Percentiles rank a stretch among this genome's conserved stretches.
Conservation (phyloP, 306 rosid species). For the Medicago arabica region DNA sequence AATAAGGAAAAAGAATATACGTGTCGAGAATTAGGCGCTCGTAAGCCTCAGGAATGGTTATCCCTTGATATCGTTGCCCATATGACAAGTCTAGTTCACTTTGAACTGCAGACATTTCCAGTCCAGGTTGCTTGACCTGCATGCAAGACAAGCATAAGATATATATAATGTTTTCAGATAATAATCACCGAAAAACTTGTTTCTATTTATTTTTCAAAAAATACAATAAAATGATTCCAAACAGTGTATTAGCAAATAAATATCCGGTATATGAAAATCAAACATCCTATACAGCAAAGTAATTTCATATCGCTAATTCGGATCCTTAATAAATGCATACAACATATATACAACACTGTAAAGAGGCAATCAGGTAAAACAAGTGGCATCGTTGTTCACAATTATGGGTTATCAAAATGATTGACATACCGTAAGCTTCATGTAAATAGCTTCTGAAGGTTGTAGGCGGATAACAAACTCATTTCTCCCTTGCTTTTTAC, state of each 20-base stretch:
- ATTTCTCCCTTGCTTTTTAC: conserved; percentile 85
- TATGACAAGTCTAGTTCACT: conserved; percentile 96
- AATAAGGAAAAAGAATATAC: conserved; percentile 53
- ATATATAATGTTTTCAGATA: too few relatives aligned
- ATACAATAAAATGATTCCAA: too few relatives aligned
- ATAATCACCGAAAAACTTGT: too few relatives aligned
- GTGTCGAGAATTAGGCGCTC: conserved; percentile 98
- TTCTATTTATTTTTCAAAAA: too few relatives aligned
- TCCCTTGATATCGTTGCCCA: conserved; percentile 80
- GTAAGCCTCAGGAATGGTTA: conserved; percentile 89
- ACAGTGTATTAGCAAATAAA: too few relatives aligned
- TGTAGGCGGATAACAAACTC: conserved; percentile 89
- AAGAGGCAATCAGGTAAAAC: conserved; percentile 27
- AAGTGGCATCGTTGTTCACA: conserved; percentile 14
- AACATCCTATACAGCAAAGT: too few relatives aligned
- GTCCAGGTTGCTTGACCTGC: conserved; percentile 97
- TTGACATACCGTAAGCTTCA: conserved; percentile 75
- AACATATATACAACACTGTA: too few relatives aligned
- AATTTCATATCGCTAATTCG: too few relatives aligned
- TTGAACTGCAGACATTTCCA: conserved; percentile 83
- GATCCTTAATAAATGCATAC: too few relatives aligned
- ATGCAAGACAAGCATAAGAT: conserved; percentile 23
- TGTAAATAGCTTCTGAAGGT: conserved; percentile 86
- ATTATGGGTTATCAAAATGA: conserved; percentile 26
- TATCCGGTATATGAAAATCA: too few relatives aligned